Evolutionary conservation across 306 rosid genomes (phyloP).

Genomic region (Quercus variabilis): DNA sequence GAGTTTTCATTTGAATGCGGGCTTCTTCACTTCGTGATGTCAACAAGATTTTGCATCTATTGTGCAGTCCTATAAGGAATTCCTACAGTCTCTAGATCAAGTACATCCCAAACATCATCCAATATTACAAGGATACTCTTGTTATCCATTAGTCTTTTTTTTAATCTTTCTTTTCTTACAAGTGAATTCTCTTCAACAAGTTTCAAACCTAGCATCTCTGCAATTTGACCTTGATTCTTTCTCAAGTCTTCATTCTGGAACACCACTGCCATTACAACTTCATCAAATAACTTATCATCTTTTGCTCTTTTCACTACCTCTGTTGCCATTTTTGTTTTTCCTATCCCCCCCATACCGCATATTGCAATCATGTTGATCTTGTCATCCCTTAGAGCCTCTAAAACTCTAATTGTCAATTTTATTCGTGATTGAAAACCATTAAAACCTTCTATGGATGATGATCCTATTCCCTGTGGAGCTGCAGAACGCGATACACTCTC

Average conservation of each 20-base stretch:
- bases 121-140: conserved; percentile 22
- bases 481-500: too few relatives aligned
- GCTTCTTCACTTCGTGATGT: too few relatives aligned
- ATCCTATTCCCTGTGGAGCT: too few relatives aligned
- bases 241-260: conserved; percentile 12
- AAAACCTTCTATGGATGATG: too few relatives aligned
- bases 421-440: too few relatives aligned
- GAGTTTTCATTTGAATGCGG: too few relatives aligned
- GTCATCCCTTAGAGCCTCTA: too few relatives aligned
- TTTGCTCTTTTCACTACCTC: not conserved
- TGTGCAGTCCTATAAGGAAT: conserved; percentile 3
- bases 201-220: conserved; percentile 14
- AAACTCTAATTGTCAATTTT: too few relatives aligned
- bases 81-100: conserved; percentile 31
- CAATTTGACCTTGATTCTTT: conserved; percentile 27
- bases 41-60: too few relatives aligned
- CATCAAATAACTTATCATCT: too few relatives aligned
- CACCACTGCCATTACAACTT: conserved; percentile 14
- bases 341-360: conserved; percentile 36
- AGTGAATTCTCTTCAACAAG: conserved; percentile 2
- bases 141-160: not conserved
- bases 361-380: not conserved
- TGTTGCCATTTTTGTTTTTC: conserved; percentile 24
- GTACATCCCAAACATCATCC: conserved; percentile 37
- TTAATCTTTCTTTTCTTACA: conserved; percentile 6